Evolutionary conservation across 2,329 filamentous ascomycete species (phyloP), one percentile per base, ranked within the genome.

Genomic region (Penicillium sp.): DNA sequence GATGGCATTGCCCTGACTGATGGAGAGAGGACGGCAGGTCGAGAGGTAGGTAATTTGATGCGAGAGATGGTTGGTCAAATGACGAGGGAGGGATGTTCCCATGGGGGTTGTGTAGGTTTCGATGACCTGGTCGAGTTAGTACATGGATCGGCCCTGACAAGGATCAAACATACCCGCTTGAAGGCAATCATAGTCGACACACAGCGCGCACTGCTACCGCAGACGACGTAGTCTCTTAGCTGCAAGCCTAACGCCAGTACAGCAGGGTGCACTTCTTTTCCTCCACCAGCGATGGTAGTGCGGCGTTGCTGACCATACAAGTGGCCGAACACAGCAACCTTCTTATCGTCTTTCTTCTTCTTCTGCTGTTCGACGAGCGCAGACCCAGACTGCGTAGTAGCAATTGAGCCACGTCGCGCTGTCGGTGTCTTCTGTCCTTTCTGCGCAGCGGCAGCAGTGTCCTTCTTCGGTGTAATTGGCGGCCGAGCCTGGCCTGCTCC

Each of bases 1-100:
- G 69, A 99, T 96, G 34, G 92, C 92, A 72, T 97, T 99, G 56
- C 94, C 94, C 87, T 97, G 96, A 58, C 90, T 91, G 74, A 96
- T 94, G 62, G 90, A 95, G 76, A 99, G 89, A 32, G 94, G 92
- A n/a, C 94, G 87, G 69, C 92, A 97, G 62, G 91, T 91, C 56
- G 90, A 90, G 56, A 99, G 83, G 69, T 95, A 97, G 61, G 95
- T 92, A 68, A 99, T 97, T 75, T 99, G 94, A 36, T 92, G 90
- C 67, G 92, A 94, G 55, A 99, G 85, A 73, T 97, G 91, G 10
- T 90, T 89, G 31, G 91, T 94, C 65, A 99, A 87, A 77, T 99
- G 92, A 32, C 94, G 88, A 18, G 92, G 89, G 40, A 99, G 83
- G 39, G 92, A 92, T 54, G 88, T 92, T 39, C 89, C 88, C 24